Conservation (phyloP, 169 alveolate genomes). For the Babesia bigemina region DNA sequence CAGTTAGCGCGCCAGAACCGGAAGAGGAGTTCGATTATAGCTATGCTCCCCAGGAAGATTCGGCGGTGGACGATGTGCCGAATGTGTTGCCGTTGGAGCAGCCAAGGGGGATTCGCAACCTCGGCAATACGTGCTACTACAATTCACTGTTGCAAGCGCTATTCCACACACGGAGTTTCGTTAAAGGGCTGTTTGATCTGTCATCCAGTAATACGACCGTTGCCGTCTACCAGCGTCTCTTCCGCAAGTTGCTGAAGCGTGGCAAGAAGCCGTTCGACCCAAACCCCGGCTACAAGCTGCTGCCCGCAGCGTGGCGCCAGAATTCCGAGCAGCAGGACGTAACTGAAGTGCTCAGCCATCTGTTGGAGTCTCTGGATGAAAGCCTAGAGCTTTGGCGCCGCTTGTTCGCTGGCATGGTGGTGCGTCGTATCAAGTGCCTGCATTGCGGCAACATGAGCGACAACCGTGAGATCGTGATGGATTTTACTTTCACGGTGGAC, state of each 20-base stretch:
- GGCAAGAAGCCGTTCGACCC: slow-evolving; percentile 64
- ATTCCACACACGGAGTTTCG: slow-evolving; percentile 87
- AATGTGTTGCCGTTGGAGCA: neutral
- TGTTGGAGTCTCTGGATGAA: slow-evolving; percentile 75
- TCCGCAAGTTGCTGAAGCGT: slow-evolving; percentile 66
- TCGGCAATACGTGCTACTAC: slow-evolving; percentile 95
- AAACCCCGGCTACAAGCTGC: slow-evolving; percentile 47
- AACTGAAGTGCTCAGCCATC: slow-evolving; percentile 71
- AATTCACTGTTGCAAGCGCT: slow-evolving; percentile 92
- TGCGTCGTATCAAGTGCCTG: slow-evolving; percentile 76
- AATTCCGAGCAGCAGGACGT: slow-evolving; percentile 80
- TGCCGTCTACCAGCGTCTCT: slow-evolving; percentile 27
- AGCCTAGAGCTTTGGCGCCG: slow-evolving; percentile 68
- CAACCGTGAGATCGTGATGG: slow-evolving; percentile 74
- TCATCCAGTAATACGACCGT: neutral
- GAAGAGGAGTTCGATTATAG: neutral
- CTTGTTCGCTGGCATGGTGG: slow-evolving; percentile 78
- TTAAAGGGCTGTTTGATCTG: slow-evolving; percentile 49
- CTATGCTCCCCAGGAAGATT: neutral
- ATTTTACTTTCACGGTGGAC: slow-evolving; percentile 72
- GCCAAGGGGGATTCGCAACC: slow-evolving; percentile 86
- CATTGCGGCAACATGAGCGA: slow-evolving; percentile 68
- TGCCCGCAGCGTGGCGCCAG: slow-evolving; percentile 67
- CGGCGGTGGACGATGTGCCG: neutral
- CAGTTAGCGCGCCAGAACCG: neutral